Conservation (phyloP, 2,329 filamentous ascomycete species). For the Chaetomiaceae sp. region DNA sequence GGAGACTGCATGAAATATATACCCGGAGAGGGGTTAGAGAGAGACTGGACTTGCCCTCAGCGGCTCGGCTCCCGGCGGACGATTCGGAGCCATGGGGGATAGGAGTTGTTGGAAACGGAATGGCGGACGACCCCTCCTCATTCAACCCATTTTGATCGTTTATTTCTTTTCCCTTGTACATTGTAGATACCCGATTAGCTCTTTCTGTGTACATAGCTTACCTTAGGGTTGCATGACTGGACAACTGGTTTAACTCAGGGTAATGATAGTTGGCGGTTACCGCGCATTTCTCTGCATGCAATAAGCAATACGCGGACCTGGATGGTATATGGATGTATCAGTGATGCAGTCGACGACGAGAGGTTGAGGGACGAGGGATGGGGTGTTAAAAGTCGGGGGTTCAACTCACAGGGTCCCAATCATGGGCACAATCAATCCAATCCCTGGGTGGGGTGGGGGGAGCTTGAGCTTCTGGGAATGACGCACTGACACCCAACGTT, state of each 20-base stretch:
- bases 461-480: background rate
- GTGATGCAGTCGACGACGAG: too few species aligned
- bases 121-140: background rate
- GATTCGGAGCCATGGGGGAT: background rate
- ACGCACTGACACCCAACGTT: background rate
- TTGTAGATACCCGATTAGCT: constrained; percentile 21
- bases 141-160: background rate
- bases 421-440: too few species aligned
- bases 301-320: too few species aligned
- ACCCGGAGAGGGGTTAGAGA: background rate
- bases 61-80: background rate
- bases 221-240: constrained; percentile 6
- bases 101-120: background rate
- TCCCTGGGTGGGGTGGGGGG: too few species aligned
- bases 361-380: too few species aligned
- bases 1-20: constrained; percentile 19
- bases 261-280: constrained; percentile 2
- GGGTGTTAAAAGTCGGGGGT: too few species aligned
- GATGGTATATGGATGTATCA: too few species aligned
- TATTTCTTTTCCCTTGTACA: constrained; percentile 4
- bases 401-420: too few species aligned
- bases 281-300: background rate
- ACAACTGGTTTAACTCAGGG: background rate
- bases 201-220: constrained; percentile 11
- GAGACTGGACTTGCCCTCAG: background rate